A percentile compares a stretch with the other conserved stretches of the same genome.
phyloP scores from a whole-genome alignment of 345 rosid species.

The Lumnitzera littorea region DNA sequence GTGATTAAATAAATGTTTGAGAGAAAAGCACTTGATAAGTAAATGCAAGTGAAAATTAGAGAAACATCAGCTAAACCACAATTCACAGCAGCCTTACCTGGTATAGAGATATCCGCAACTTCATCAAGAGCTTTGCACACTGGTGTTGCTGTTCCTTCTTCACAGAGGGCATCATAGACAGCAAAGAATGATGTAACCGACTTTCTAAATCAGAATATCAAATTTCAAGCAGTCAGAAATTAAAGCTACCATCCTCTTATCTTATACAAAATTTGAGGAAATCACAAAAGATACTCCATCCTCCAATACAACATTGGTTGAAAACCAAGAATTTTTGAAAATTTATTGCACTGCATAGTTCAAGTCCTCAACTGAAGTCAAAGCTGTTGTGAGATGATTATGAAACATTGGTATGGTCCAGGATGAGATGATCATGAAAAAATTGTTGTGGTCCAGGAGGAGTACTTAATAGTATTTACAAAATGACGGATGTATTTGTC shows the following conservation, averaged over 20 bases:
- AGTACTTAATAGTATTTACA: too few relatives aligned
- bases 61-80: background rate
- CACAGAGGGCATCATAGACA: slow-evolving; percentile 80
- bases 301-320: too few relatives aligned
- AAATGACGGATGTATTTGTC: too few relatives aligned
- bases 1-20: background rate
- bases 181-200: slow-evolving; percentile 76
- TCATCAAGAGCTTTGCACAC: slow-evolving; percentile 92
- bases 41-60: slow-evolving; percentile 1
- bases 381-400: too few relatives aligned
- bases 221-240: background rate
- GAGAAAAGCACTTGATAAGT: background rate
- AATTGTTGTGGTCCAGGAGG: too few relatives aligned
- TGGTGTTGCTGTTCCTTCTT: slow-evolving; percentile 89
- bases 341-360: background rate
- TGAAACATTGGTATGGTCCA: too few relatives aligned
- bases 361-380: background rate
- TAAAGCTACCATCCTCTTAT: background rate
- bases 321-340: background rate
- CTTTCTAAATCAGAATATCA: slow-evolving; percentile 44
- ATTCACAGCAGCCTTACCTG: slow-evolving; percentile 40
- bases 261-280: background rate
- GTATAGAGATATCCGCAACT: slow-evolving; percentile 85
- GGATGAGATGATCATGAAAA: too few relatives aligned
- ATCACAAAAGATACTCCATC: too few relatives aligned